A percentile compares a stretch with the other conserved stretches of the same genome.
phyloP scores from a whole-genome alignment of 2,329 filamentous ascomycete genomes.

The Aspergillus sp. region DNA sequence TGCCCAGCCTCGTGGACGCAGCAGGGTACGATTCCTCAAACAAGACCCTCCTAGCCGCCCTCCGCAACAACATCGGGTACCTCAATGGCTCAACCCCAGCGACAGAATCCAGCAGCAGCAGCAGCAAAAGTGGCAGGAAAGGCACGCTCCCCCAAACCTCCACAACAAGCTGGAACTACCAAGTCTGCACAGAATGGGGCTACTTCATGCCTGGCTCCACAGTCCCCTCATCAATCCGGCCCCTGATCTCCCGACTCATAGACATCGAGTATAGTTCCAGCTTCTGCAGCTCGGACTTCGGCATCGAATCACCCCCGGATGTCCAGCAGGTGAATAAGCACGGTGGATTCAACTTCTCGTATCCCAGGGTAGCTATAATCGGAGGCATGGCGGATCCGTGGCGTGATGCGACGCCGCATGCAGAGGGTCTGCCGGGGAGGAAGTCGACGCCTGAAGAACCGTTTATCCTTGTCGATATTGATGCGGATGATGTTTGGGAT shows the following conservation, averaged over 20 bases:
- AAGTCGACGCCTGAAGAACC: conserved; percentile 65
- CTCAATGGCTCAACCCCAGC: conserved; percentile 43
- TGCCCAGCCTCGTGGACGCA: conserved; percentile 19
- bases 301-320: conserved; percentile 64
- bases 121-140: not conserved
- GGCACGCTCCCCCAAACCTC: conserved; percentile 11
- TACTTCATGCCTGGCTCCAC: conserved; percentile 73
- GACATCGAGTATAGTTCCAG: conserved; percentile 62
- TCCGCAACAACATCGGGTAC: conserved; percentile 60
- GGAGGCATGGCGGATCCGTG: conserved; percentile 80
- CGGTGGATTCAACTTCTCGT: conserved; percentile 70
- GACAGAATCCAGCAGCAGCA: not conserved
- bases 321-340: conserved; percentile 71
- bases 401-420: conserved; percentile 71
- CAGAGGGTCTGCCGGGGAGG: conserved; percentile 58
- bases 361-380: conserved; percentile 72
- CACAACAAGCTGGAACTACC: conserved; percentile 60
- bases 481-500: conserved; percentile 22
- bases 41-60: conserved; percentile 50
- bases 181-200: conserved; percentile 67
- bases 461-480: conserved; percentile 62
- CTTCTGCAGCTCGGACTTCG: conserved; percentile 68
- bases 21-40: conserved; percentile 18
- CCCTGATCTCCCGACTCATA: conserved; percentile 70
- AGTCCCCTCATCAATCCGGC: conserved; percentile 62